phyloP scores from a whole-genome alignment of 2,329 filamentous ascomycete species.

The Microcyclospora tardicrescens region DNA sequence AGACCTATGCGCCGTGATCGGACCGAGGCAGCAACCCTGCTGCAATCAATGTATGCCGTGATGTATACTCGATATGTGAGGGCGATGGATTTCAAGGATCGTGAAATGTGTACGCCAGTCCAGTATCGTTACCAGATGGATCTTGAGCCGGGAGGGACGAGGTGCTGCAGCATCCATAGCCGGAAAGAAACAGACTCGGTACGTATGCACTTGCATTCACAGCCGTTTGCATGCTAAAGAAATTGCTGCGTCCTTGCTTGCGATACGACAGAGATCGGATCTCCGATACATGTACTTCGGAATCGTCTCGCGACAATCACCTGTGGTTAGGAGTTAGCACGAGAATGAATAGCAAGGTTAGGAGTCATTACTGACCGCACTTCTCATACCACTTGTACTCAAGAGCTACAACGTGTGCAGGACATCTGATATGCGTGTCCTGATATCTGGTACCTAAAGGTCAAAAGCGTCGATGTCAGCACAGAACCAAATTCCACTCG shows the following conservation, averaged over 20 bases:
- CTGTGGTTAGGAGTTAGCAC: not conserved
- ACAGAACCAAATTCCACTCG: not conserved
- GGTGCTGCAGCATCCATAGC: no score
- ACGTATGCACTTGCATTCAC: not conserved
- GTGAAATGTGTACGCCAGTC: no score
- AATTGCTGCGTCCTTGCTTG: no score
- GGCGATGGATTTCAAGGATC: no score
- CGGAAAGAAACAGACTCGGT: not conserved
- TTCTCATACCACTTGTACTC: slow-evolving; percentile 37
- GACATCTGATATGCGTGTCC: slow-evolving; percentile 43
- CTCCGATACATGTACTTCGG: not conserved
- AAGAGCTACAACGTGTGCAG: slow-evolving; percentile 42
- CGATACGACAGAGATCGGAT: not conserved
- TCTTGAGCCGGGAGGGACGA: no score
- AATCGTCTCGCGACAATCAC: not conserved
- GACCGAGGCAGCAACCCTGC: no score
- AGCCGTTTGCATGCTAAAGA: no score
- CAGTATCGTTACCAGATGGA: no score
- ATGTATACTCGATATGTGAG: no score
- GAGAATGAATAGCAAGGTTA: not conserved
- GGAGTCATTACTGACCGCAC: slow-evolving; percentile 26
- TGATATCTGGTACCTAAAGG: slow-evolving; percentile 30
- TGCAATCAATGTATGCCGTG: no score
- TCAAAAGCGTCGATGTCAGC: not conserved
- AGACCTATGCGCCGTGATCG: no score